Conservation (phyloP, 495 filamentous ascomycete species). For the Talaromyces ruber region DNA sequence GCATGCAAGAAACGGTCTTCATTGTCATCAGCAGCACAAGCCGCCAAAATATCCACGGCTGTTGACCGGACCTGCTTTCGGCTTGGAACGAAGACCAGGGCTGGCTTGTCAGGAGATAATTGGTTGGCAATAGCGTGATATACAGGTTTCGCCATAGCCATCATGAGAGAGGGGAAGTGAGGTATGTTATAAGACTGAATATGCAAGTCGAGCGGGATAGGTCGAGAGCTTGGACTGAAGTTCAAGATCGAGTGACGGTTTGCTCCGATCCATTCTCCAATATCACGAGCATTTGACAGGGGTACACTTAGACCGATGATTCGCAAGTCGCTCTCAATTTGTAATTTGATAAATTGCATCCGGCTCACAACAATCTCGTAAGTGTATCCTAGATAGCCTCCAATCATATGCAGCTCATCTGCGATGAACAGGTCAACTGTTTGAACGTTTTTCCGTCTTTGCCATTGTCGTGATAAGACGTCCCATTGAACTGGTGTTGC, state of each 20-base stretch:
- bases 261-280: constrained; percentile 99
- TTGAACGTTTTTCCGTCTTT: constrained; percentile 89
- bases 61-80: constrained; percentile 87
- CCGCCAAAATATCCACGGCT: constrained; percentile 78
- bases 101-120: constrained; percentile 78
- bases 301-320: constrained; percentile 90
- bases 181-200: constrained; percentile 94
- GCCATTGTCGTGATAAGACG: constrained; percentile 90
- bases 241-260: constrained; percentile 98
- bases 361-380: constrained; percentile 95
- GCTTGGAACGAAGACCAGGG: constrained; percentile 83
- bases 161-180: constrained; percentile 95
- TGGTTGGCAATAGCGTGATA: constrained; percentile 73
- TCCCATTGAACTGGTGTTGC: constrained; percentile 96
- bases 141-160: constrained; percentile 92
- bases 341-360: constrained; percentile 92
- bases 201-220: constrained; percentile 84
- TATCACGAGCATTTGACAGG: constrained; percentile 80
- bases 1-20: constrained; percentile 91
- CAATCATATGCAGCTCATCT: constrained; percentile 95
- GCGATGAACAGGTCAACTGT: constrained; percentile 87
- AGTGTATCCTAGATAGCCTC: constrained; percentile 77
- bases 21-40: constrained; percentile 79
- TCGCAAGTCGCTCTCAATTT: constrained; percentile 75
- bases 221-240: constrained; percentile 86